Evolutionary conservation across 768 basidiomycete genomes (phyloP), one percentile per base, ranked within the genome.

Genomic region (Tylopilus sp.): DNA sequence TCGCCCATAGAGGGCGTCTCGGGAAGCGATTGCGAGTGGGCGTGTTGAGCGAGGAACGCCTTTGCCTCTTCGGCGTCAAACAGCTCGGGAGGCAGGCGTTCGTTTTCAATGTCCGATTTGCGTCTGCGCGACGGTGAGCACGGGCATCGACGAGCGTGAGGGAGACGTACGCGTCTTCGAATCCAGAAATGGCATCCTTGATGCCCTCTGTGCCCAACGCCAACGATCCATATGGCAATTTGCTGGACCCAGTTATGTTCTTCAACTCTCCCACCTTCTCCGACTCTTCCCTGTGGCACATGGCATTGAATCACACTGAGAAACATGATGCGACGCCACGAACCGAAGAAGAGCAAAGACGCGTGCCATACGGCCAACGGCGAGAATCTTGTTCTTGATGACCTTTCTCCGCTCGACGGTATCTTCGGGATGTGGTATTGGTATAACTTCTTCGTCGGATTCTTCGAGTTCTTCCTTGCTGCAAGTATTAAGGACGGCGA

Each of bases 321-420:
- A 5, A 8, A 12, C 31, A 21, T 7, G 19, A 37, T 19, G 12
- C 6, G 19, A 41, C 10, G n/a, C 24, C n/a, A 75, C 87, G 54
- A 52, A 96, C 92, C 95, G 89, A 53, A 99, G 84, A 30, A 99
- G 78, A 4, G 95, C 89, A 73, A 99, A 98, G 26, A 99, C 93
- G 41, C 94, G 80, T 13, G 94, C 87, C 90, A 99, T 95, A 57
- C 94, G 80, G 30, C 96, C 97, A 34, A 99, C 93, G 46, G 94
- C 94, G 74, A 98, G 82, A 58, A 99, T 98, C 80, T 98, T 99
- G 78, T 90, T 96, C 76, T 95, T 97, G 79, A 99, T 97, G 56
- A 90, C 78, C 67, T 90, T 88, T 63, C 92, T 80, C 51, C 93
- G 86, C 68, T 96, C 92, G 6, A 74, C 68, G 2, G 77, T 68